Evolutionary conservation across 129 eudicot genomes (phyloP), one percentile per base, ranked within the genome.

Genomic region (Helichrysum umbraculigerum): DNA sequence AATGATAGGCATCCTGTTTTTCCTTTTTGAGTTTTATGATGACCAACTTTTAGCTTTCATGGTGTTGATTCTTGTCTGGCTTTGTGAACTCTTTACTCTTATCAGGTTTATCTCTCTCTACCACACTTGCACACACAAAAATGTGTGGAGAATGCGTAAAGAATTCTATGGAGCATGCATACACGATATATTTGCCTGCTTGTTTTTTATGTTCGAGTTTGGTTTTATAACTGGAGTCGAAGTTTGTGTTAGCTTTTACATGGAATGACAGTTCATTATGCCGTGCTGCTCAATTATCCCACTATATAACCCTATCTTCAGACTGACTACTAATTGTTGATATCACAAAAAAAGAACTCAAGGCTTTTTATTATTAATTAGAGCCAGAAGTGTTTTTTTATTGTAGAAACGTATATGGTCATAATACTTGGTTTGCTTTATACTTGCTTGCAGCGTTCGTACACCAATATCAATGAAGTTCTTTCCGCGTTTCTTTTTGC

Each of bases 391-490:
- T n/a, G 6, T 2, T 8, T 7, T 5, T 25, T 16, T 64, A 64
- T 5, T 33, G n/a, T 15, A 63, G 44, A 7, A 39, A 65, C 9
- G 12, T 65, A 65, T 65, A 65, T 34, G 17, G 25, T 65, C 16
- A 73, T 59, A 12, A 22, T 52, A 25, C 28, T 22, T 71, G 69
- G 17, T 76, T 69, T 17, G 19, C 14, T 57, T 68, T 44, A 44
- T 64, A 63, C 79, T 84, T 66, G 21, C 56, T 82, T 91, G 93
- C 98, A 94, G 98, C 79, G 98, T 94, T 28, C 98, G 98, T 20
- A 94, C 98, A 19, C 98, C 98, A 67, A 87, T 94, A 84, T 91
- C 98, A 29, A 94, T 94, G 98, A 94, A 94, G 93, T 94, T 94
- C 85, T 94, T 94, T 76, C 98, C 98, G 5, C 98, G 98, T 78